Base-by-base conservation (phyloP, 805 yeast species). In the Starmerella vaccinii region DNA sequence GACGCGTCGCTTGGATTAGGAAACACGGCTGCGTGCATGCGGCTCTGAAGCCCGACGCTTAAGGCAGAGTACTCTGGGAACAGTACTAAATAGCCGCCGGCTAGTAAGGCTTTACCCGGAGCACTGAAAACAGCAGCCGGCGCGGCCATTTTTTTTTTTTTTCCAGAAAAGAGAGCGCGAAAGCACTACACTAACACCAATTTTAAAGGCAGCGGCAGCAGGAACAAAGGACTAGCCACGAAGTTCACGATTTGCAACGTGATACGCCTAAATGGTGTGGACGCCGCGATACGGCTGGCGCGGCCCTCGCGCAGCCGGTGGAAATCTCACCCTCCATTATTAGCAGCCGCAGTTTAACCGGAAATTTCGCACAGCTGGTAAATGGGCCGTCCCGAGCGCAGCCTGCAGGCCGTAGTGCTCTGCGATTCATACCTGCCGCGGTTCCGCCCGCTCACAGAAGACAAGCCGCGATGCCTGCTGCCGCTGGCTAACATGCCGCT, bases 401-500 rank as follows among this genome's bases (percentile, higher is more conserved):
- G 53, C 40, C 74, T 92, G 50, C 97, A 90, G 70, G 98, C 98
- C 5, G 81, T 92, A 53, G 95, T 92, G 21, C 76, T 92, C 59
- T 86, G 95, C 15, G 99, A 92, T 68, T 85, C 96, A 19, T 92
- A 85, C 61, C 85, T 89, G 66, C 82, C 92, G 1, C 74, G 95
- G 59, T 92, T 92, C 67, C 81, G 84, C 84, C 99, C 99, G 8
- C 71, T 92, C 57, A 85, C 97, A 0, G 75, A 86, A 2, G 80
- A 78, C 18, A 78, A 73, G 56, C 98, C 98, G 35, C 76, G 98
- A 65, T 92, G 98, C 69, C 72, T 92, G 38, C 71, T 92, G 55
- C 97, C 97, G 2, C 69, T 92, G 51, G 96, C 95, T 26, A 90
- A 89, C 63, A 86, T 86, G 18, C 98, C 99, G 9, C 74, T 92